Evolutionary conservation across 805 yeast genomes (phyloP), one percentile per base, ranked within the genome.

Genomic region (Naumovozyma dairenensis): DNA sequence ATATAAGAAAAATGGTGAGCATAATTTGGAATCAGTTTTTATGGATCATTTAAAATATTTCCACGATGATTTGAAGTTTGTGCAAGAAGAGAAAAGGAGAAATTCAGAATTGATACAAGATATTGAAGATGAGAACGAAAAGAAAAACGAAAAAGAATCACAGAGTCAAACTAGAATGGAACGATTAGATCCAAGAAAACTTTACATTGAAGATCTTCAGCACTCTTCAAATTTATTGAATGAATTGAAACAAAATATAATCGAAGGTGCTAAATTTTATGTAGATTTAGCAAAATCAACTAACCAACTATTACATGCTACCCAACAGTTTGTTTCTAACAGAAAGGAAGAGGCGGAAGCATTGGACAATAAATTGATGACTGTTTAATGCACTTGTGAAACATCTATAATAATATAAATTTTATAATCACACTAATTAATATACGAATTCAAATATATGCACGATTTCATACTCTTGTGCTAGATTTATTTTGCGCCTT

Each of bases 241-340:
- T 19, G 83, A 80, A 45, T 65, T 83, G 2, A 54, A 67, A 13
- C 60, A 65, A 4, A 80, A 82, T 48, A 52, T 84, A 18, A 67
- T 67, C 20, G 81, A 80, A 45, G 96, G 94, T 0, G 46, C 71
- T 0, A 66, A 67, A 34, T 86, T 86, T 50, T 87, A 87, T 59
- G 65, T 65, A 25, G 80, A 77, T 34, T 71, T 83, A 39, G 58
- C 67, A 20, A 54, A 53, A 6, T 69, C 70, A 33, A 66, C 72
- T 5, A 58, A 62, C 19, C 55, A 45, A 2, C 66, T 76, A 15
- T 47, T 69, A 26, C 55, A 57, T 10, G 73, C 69, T 26, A 67
- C 78, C 41, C 74, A 71, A 39, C 58, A 60, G 12, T 79, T 62
- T 50, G 68, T 73, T n/a, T 58, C 65, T 20, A 49, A 57, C 10